Evolutionary conservation across 2,329 filamentous ascomycete species (phyloP), one percentile per base, ranked within the genome.

Genomic region (Aspergillus versicolor): DNA sequence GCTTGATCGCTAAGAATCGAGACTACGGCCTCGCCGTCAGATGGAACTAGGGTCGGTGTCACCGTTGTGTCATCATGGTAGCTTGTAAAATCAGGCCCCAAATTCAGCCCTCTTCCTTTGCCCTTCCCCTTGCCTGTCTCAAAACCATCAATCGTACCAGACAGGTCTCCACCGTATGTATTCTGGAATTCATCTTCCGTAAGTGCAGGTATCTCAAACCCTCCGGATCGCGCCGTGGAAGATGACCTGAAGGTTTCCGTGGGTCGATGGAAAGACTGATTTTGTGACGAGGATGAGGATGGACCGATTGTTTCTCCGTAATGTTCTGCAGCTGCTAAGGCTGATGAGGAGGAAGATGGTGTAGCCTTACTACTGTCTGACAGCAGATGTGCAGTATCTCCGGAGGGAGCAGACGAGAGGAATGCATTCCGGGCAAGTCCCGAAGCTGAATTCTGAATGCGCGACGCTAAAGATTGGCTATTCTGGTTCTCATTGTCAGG

Each of bases 21-120:
- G 9, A 77, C 52, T 5, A 81, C 77, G 4, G 70, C 78, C 37
- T 68, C 61, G 24, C 79, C 79, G 61, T 81, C 79, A 13, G 70
- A 63, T 9, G 53, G 40, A 38, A 57, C 21, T 44, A 27, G 30
- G n/a, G 60, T 54, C 19, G 49, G 47, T 37, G 44, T 42, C 52
- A 56, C 22, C 41, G 52, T 49, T 48, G 52, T 48, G 45, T 27
- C 47, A 30, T 47, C 32, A 42, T 19, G 40, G 54, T 48, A 21
- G 34, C 32, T 27, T n/a, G 37, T 30, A 30, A 11, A 32, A n/a
- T n/a, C 19, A n/a, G 13, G 12, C 7, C 21, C 34, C 21, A 21
- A 41, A 8, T n/a, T 19, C 22, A 40, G 27, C 27, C 9, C 17
- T 56, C n/a, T 58, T 21, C 52, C 44, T 54, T 64, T 64, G 22